Percentiles rank a stretch among this genome's conserved stretches.
Evolutionary conservation across 164 flowering plant genomes (phyloP).

Genomic region (Magnolia changhungtana): DNA sequence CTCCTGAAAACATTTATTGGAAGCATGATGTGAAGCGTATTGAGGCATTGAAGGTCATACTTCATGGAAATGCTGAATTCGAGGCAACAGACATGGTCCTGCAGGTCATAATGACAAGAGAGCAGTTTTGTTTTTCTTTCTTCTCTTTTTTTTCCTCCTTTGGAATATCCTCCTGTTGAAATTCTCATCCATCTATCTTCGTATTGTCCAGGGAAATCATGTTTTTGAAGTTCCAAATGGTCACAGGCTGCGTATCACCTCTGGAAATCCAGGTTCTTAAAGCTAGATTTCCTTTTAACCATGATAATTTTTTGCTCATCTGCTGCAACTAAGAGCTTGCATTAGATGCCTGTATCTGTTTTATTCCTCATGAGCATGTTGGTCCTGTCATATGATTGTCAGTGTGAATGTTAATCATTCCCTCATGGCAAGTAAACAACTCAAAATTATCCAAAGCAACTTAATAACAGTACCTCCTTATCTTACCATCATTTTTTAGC

Average conservation of each 20-base stretch:
- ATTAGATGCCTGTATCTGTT: neutral
- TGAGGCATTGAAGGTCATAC: constrained; percentile 60
- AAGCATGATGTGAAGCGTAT: constrained; percentile 72
- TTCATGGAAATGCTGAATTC: constrained; percentile 98
- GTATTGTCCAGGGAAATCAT: constrained; percentile 68
- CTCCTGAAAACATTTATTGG: constrained; percentile 67
- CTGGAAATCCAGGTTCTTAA: constrained; percentile 60
- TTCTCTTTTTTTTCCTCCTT: neutral
- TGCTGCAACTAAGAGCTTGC: neutral
- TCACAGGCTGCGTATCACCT: constrained; percentile 58
- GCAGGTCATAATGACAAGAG: constrained; percentile 38
- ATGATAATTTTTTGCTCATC: neutral
- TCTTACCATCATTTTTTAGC: too few relatives aligned
- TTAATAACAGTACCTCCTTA: too few relatives aligned
- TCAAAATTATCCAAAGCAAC: too few relatives aligned
- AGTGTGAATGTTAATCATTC: too few relatives aligned
- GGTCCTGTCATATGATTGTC: neutral
- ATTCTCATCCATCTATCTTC: neutral
- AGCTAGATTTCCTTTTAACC: neutral
- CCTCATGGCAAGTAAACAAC: too few relatives aligned
- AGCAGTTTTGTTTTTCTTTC: neutral
- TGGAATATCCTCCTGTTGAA: neutral
- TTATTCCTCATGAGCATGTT: neutral
- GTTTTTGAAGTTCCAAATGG: constrained; percentile 88
- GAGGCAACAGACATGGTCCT: constrained; percentile 74